Evolutionary conservation across 306 rosid genomes (phyloP).

Genomic region (Rubus idaeus): DNA sequence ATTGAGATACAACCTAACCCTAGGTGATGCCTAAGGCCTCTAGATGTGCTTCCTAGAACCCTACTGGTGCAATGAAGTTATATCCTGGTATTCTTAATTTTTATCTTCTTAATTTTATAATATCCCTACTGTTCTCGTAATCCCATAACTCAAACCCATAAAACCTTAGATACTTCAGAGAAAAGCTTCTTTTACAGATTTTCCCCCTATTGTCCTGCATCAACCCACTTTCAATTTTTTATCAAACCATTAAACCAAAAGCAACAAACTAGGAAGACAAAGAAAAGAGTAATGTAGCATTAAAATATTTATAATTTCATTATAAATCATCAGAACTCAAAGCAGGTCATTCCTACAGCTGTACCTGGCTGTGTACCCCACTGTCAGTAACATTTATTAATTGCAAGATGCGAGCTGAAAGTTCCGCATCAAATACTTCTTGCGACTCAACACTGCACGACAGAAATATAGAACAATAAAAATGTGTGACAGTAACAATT

Average conservation of each 20-base stretch:
- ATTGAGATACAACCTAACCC: too few relatives aligned
- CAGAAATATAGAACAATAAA: slow-evolving; percentile 22
- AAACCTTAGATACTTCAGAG: too few relatives aligned
- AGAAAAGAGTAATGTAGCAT: not conserved
- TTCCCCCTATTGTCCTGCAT: not conserved
- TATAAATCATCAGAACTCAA: not conserved
- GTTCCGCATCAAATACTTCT: slow-evolving; percentile 95
- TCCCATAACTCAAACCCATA: too few relatives aligned
- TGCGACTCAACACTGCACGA: slow-evolving; percentile 77
- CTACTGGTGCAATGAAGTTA: too few relatives aligned
- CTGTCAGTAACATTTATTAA: slow-evolving; percentile 84
- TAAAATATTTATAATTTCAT: not conserved
- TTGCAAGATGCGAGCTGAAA: slow-evolving; percentile 95
- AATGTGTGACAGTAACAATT: not conserved
- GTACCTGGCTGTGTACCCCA: slow-evolving; percentile 94
- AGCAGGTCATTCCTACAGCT: slow-evolving; percentile 14
- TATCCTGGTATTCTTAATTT: too few relatives aligned
- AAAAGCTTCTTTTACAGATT: too few relatives aligned
- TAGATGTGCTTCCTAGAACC: too few relatives aligned
- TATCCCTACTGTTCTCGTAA: too few relatives aligned
- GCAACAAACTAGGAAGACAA: not conserved
- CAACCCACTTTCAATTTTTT: not conserved
- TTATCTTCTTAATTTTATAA: too few relatives aligned
- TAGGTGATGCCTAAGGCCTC: too few relatives aligned
- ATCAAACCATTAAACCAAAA: slow-evolving; percentile 2